A percentile compares a stretch with the other conserved stretches of the same genome.
These are phyloP conservation scores for Styphnolobium japonicum DNA, from an alignment of 306 rosid genomes.

Conservation along the genomic window DNA sequence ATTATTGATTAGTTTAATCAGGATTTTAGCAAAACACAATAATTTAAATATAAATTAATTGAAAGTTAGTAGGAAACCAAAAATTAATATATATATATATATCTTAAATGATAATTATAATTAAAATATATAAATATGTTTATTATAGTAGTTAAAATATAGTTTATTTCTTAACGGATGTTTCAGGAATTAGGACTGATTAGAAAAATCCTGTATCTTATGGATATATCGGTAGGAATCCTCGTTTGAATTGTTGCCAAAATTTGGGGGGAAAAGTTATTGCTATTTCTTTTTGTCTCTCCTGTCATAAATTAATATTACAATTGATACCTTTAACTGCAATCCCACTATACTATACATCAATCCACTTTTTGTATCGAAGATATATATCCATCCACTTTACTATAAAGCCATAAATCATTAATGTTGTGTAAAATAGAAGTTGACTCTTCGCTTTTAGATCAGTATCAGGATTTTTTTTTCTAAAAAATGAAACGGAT, in stretches of 20 bases:
- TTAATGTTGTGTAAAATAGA: background rate
- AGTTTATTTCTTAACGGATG: too few species aligned
- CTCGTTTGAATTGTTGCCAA: background rate
- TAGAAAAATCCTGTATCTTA: background rate
- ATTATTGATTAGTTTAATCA: too few species aligned
- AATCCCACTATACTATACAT: background rate
- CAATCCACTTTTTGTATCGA: too few species aligned
- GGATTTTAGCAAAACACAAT: too few species aligned
- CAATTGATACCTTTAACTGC: background rate
- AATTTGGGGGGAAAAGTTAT: background rate
- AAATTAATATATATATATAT: too few species aligned
- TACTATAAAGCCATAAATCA: background rate
- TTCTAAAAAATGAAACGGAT: background rate
- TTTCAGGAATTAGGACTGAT: background rate
- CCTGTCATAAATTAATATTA: background rate
- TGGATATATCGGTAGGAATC: background rate
- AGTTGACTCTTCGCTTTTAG: conserved; percentile 5
- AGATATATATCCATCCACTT: too few species aligned
- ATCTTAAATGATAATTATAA: too few species aligned
- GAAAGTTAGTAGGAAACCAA: too few species aligned
- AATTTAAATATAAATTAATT: too few species aligned
- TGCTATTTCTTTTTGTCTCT: background rate
- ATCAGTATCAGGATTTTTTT: background rate
- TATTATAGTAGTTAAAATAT: too few species aligned
- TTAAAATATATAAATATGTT: too few species aligned